Evolutionary conservation across 1,284 basidiomycete species (phyloP).

Genomic region (Gomphus bonarii): DNA sequence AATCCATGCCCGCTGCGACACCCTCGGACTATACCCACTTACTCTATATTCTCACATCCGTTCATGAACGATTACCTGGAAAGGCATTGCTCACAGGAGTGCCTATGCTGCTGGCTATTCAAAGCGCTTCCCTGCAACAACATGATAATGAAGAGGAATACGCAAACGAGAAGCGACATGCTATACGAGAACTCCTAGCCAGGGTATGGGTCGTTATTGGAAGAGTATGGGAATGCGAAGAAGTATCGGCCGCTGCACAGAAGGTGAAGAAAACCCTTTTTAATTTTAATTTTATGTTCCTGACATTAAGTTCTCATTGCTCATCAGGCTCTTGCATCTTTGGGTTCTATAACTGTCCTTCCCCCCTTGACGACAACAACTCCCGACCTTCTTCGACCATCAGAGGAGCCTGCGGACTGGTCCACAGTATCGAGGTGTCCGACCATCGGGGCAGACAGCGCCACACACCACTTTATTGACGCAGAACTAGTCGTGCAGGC

Average conservation of each 20-base stretch:
- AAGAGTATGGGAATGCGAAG: conserved; percentile 55
- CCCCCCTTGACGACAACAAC: conserved; percentile 15
- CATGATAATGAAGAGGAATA: conserved; percentile 30
- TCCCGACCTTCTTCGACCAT: conserved; percentile 24
- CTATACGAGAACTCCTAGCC: conserved; percentile 56
- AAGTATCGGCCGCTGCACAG: conserved; percentile 44
- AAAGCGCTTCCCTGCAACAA: conserved; percentile 37
- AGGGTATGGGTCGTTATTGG: conserved; percentile 62
- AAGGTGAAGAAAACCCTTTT: conserved; percentile 31
- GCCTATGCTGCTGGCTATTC: conserved; percentile 79
- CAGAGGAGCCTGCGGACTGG: conserved; percentile 9
- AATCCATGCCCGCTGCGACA: conserved; percentile 34
- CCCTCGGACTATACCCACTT: conserved; percentile 74
- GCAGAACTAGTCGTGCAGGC: conserved; percentile 41
- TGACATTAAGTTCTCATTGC: background rate
- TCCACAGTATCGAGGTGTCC: conserved; percentile 7
- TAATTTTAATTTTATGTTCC: background rate
- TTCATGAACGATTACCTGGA: conserved; percentile 63
- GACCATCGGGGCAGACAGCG: background rate
- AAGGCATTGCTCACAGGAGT: conserved; percentile 68
- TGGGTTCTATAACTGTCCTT: conserved; percentile 12
- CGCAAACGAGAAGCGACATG: conserved; percentile 37
- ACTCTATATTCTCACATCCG: conserved; percentile 54
- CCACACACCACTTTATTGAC: conserved; percentile 27
- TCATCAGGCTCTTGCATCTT: conserved; percentile 12